Base-by-base conservation (phyloP, 129 eudicot species). In the Escallonia herrerae region DNA sequence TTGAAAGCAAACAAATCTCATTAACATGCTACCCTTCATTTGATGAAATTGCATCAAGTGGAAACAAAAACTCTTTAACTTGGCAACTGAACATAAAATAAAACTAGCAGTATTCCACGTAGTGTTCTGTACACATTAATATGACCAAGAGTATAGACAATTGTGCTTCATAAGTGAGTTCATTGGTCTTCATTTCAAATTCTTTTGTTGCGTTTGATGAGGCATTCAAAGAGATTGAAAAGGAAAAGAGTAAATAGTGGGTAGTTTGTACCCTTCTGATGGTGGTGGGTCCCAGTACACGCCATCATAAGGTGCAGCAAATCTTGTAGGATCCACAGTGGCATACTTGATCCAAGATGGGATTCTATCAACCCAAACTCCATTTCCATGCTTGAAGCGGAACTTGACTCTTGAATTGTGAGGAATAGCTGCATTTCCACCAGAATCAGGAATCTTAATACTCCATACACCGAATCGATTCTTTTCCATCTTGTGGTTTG, bases 271-370 rank as follows among this genome's bases (percentile, higher is more conserved):
- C 99, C 95, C 89, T 78, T 93, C 95, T 56, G 95, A 73, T 58
- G 81, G 77, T 4, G 99, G 95, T n/a, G 99, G 96, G 50, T 89
- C 99, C 99, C 99, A 93, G 75, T 93, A 80, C 9, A 93, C 83
- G 7, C 99, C 99, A 72, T 93, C 99, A 63, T 89, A 93, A 51
- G 96, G 90, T 68, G 99, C 96, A 46, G 93, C 99, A 78, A 93
- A 93, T 79, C 42, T 84, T 40, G 86, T 64, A 59, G 96, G 77
- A 60, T 93, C 99, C 48, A 76, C 96, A 64, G 84, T 86, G 45
- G 99, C 96, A 78, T 89, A 89, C 70, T 83, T 83, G 67, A 89
- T 81, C 99, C 99, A 93, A 60, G 96, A 96, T 41, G 99, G 96
- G 69, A 93, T 72, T 49, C 99, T 80, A 70, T 93, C 96, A 68